Percentiles rank a stretch among this genome's conserved stretches.
phyloP scores from a whole-genome alignment of 805 yeast species.

The Metschnikowia drakensbergensis region DNA sequence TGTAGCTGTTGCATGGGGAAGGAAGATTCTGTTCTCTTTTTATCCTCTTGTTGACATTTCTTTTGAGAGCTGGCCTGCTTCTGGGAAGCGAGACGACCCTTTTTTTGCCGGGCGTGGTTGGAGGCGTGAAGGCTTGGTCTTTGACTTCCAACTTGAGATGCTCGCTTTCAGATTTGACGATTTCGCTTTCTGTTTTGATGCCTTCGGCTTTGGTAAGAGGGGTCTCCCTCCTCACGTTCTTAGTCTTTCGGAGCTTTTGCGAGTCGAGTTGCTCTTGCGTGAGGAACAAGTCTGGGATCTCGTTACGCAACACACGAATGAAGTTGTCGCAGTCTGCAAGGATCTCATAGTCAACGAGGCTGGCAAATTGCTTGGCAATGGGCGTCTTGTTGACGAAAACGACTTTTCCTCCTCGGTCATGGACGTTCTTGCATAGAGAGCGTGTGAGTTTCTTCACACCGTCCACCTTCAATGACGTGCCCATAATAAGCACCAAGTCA shows the following conservation, averaged over 20 bases:
- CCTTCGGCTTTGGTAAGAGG: constrained; percentile 7
- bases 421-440: constrained; percentile 63
- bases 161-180: background rate
- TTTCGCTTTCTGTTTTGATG: constrained; percentile 1
- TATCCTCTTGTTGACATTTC: constrained; percentile 11
- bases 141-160: background rate
- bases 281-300: constrained; percentile 61
- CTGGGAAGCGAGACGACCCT: constrained; percentile 18
- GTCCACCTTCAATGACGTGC: constrained; percentile 87
- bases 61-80: constrained; percentile 17
- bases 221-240: constrained; percentile 8
- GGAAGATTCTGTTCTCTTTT: constrained; percentile 22
- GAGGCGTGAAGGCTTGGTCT: constrained; percentile 27
- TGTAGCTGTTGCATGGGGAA: constrained; percentile 36
- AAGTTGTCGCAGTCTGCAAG: constrained; percentile 79
- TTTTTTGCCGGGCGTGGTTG: constrained; percentile 31
- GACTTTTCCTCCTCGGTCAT: constrained; percentile 75
- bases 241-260: constrained; percentile 31
- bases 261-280: constrained; percentile 49
- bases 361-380: constrained; percentile 63
- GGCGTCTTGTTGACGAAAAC: constrained; percentile 70
- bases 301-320: constrained; percentile 51
- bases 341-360: constrained; percentile 74
- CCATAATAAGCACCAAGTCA: constrained; percentile 80
- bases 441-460: constrained; percentile 82